Conservation (phyloP, 805 yeast species). For the Wickerhamiella sorbophila region DNA sequence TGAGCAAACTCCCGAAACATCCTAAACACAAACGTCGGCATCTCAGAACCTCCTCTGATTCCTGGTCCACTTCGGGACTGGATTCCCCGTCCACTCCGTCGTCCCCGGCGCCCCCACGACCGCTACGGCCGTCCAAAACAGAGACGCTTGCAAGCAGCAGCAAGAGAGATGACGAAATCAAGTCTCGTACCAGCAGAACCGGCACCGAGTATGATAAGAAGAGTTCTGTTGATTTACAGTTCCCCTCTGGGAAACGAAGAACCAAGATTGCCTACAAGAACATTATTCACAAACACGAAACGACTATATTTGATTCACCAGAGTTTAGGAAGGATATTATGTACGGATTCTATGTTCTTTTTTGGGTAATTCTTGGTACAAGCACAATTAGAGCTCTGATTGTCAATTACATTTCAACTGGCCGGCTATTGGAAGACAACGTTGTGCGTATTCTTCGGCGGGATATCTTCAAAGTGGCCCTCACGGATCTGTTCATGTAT, state of each 20-base stretch:
- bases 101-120: background rate
- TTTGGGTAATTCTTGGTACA: slow-evolving; percentile 22
- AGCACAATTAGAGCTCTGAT: slow-evolving; percentile 32
- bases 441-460: slow-evolving; percentile 43
- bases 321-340: slow-evolving; percentile 29
- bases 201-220: background rate
- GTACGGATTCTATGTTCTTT: slow-evolving; percentile 65
- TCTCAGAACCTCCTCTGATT: background rate
- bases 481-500: slow-evolving; percentile 68
- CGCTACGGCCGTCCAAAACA: too few species aligned
- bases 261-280: slow-evolving; percentile 1
- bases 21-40: background rate
- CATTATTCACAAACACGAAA: slow-evolving; percentile 14
- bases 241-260: background rate
- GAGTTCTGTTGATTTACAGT: background rate
- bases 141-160: too few species aligned
- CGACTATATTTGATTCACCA: slow-evolving; percentile 21
- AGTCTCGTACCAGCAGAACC: background rate
- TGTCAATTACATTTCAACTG: slow-evolving; percentile 36
- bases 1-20: background rate
- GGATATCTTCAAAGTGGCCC: slow-evolving; percentile 52
- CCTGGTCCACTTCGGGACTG: background rate
- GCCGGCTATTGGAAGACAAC: slow-evolving; percentile 35
- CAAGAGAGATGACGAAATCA: background rate
- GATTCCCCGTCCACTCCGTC: background rate